Base-by-base conservation (phyloP, 2,329 filamentous ascomycete genomes). In the Phialemonium atrogriseum region DNA sequence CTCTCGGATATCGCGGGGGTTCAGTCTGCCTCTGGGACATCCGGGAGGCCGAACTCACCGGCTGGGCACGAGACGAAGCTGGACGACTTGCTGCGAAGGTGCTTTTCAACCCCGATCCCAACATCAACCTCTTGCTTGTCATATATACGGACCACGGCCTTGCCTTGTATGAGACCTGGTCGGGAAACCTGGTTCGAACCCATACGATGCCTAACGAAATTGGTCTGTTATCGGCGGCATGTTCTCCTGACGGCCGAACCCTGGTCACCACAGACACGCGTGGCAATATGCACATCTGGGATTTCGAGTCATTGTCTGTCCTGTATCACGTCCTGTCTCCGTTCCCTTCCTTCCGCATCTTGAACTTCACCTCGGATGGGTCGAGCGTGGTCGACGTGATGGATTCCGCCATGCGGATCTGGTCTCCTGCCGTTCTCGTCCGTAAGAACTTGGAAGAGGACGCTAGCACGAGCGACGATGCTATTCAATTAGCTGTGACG, bases 41-140 rank as follows among this genome's bases (percentile, higher is more conserved):
- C 6, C 24, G 27, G 11, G 40, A 25, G 14, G 31, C 24, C 3
- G 41, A 43, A 10, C 27, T 43, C n/a, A 36, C 43, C 12, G 36
- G 38, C 8, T 47, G 40, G 38, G 43, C 42, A 14, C 19, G 33
- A 13, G 45, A 47, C 27, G 37, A 38, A 5, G 14, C 36, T 5
- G 32, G 38, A 13, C 27, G 37, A 10, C 23, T 35, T 8, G 34
- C 36, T 1, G 17, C 33, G 8, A 30, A 38, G 6, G 20, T 48
- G 14, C 22, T 48, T 3, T 48, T 48, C 32, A 46, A 46, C 32
- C 43, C 43, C 5, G 42, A 45, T 21, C 37, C 43, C 1, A 35
- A 35, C 14, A 31, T 47, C 10, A 28, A 34, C 5, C 27, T 47
- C 15, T 34, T 48, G 1, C 35, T 48, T 9, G 37, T 46, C n/a